A percentile compares a stretch with the other conserved stretches of the same genome.
Evolutionary conservation across 2,329 filamentous ascomycete genomes (phyloP).

Genomic region (Microdochium bolleyi): DNA sequence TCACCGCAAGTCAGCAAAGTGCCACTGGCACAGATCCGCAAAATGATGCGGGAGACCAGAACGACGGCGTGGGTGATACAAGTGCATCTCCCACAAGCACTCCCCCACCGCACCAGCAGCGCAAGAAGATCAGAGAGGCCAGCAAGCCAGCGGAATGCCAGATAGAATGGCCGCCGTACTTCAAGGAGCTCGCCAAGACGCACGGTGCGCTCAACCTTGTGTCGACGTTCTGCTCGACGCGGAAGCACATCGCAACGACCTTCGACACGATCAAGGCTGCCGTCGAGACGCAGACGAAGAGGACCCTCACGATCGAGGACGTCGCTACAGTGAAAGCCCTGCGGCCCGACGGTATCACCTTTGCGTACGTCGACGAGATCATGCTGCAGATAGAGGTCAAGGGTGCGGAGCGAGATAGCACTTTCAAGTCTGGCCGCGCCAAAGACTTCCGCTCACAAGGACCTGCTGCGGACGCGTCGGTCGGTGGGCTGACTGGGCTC

Average conservation of each 20-base stretch:
- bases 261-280: slow-evolving; percentile 80
- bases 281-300: slow-evolving; percentile 75
- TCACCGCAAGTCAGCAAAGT: slow-evolving; percentile 1
- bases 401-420: slow-evolving; percentile 57
- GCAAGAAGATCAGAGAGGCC: slow-evolving; percentile 11
- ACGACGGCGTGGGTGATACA: not conserved
- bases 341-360: slow-evolving; percentile 70
- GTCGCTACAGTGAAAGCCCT: slow-evolving; percentile 75
- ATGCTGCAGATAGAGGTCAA: slow-evolving; percentile 74
- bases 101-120: slow-evolving; percentile 5
- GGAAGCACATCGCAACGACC: slow-evolving; percentile 86
- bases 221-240: slow-evolving; percentile 88
- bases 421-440: slow-evolving; percentile 49
- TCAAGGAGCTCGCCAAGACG: slow-evolving; percentile 65
- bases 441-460: slow-evolving; percentile 41
- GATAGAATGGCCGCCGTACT: slow-evolving; percentile 63
- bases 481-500: slow-evolving; percentile 45
- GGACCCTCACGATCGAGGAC: slow-evolving; percentile 64
- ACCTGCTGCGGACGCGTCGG: slow-evolving; percentile 45
- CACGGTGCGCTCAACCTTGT: slow-evolving; percentile 86
- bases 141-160: slow-evolving; percentile 16
- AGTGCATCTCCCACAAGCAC: slow-evolving; percentile 2
- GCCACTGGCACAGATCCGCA: not conserved
- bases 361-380: slow-evolving; percentile 79
- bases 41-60: not conserved